Conservation (phyloP, 202 grass and related monocot genomes). For the Miscanthus sacchariflorus region DNA sequence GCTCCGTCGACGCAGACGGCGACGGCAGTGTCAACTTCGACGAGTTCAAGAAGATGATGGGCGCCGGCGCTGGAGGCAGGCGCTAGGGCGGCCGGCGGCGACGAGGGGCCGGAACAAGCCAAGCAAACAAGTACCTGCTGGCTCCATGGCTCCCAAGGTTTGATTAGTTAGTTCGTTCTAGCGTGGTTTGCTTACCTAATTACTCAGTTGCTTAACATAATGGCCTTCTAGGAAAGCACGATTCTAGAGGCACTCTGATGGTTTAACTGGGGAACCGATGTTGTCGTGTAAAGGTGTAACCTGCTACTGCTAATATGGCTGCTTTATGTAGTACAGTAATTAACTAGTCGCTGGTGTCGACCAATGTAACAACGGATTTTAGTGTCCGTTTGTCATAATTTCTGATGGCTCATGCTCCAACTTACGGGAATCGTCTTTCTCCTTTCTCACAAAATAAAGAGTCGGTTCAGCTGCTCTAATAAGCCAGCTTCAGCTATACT, state of each 20-base stretch:
- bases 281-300: slow-evolving; percentile 30
- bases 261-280: neutral
- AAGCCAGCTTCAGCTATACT: too few relatives aligned
- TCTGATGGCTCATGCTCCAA: too few relatives aligned
- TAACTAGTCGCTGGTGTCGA: neutral
- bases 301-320: neutral
- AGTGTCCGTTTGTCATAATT: too few relatives aligned
- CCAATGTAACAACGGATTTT: neutral
- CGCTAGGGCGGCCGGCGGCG: neutral
- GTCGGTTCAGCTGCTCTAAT: too few relatives aligned
- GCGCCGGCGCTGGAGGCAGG: slow-evolving; percentile 30
- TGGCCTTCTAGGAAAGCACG: neutral
- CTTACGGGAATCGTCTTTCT: too few relatives aligned
- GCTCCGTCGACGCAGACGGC: slow-evolving; percentile 77
- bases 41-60: slow-evolving; percentile 98
- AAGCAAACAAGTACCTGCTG: neutral
- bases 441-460: too few relatives aligned
- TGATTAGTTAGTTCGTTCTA: neutral
- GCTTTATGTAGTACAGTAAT: neutral
- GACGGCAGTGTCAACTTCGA: slow-evolving; percentile 86
- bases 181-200: slow-evolving; percentile 20
- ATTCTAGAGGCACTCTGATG: neutral
- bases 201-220: neutral
- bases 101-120: neutral
- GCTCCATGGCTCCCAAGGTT: slow-evolving; percentile 12